Evolutionary conservation across 2,329 filamentous ascomycete genomes (phyloP).

Genomic region (Paecilomyces sp.): DNA sequence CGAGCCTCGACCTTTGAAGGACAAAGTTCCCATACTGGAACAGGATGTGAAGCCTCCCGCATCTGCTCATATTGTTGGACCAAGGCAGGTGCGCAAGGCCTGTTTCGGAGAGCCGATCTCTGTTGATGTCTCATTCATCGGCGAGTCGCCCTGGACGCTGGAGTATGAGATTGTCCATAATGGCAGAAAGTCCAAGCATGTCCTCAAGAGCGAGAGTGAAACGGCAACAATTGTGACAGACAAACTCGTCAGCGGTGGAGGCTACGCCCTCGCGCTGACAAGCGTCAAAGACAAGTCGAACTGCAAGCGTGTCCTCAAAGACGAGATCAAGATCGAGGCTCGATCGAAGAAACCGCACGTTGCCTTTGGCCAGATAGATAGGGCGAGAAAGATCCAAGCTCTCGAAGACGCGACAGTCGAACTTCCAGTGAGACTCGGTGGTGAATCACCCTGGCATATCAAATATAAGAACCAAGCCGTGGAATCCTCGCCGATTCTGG

Average conservation of each 20-base stretch:
- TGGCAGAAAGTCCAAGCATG: constrained; percentile 69
- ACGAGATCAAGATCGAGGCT: constrained; percentile 78
- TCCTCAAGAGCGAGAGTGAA: constrained; percentile 55
- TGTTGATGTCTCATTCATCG: constrained; percentile 66
- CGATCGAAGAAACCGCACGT: constrained; percentile 81
- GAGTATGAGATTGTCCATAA: constrained; percentile 92
- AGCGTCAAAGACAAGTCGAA: constrained; percentile 79
- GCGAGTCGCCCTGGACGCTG: constrained; percentile 79
- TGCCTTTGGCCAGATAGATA: constrained; percentile 78
- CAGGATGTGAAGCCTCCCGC: constrained; percentile 92
- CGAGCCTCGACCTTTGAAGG: constrained; percentile 54
- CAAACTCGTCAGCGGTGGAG: constrained; percentile 69
- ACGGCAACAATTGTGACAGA: constrained; percentile 68
- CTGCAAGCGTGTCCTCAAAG: constrained; percentile 79
- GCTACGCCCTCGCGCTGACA: constrained; percentile 79
- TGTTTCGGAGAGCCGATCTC: constrained; percentile 78
- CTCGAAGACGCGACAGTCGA: constrained; percentile 68
- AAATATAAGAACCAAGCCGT: constrained; percentile 64
- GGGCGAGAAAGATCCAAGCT: constrained; percentile 65
- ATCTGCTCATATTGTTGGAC: constrained; percentile 61
- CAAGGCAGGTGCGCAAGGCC: constrained; percentile 51
- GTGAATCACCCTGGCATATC: constrained; percentile 77
- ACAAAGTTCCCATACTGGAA: constrained; percentile 60
- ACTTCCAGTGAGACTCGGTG: constrained; percentile 77
- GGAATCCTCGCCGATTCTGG: constrained; percentile 38